Percentiles rank a stretch among this genome's conserved stretches.
These are phyloP conservation scores for Jatropha podagrica DNA, from an alignment of 441 rosid genomes.

Conservation along the genomic window DNA sequence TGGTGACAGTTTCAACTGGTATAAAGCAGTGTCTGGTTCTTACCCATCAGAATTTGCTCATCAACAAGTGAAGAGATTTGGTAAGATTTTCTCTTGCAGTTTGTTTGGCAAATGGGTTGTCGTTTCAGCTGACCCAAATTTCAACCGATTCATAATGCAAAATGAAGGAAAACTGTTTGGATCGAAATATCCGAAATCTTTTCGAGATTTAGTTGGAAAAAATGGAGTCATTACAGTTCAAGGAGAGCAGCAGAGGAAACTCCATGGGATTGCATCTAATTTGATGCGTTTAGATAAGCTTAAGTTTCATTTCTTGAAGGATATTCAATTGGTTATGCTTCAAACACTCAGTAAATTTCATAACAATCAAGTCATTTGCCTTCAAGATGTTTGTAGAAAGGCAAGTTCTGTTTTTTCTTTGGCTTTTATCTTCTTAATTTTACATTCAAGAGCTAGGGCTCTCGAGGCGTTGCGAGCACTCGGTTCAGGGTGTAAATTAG, in stretches of 20 bases:
- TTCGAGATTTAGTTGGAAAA: conserved; percentile 76
- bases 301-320: conserved; percentile 55
- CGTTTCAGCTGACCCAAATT: conserved; percentile 66
- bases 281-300: conserved; percentile 76
- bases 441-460: no score
- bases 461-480: no score
- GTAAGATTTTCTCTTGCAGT: conserved; percentile 75
- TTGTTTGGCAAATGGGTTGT: conserved; percentile 71
- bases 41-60: conserved; percentile 70
- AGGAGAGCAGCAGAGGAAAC: conserved; percentile 70
- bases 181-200: conserved; percentile 84
- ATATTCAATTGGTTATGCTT: conserved; percentile 57
- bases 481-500: no score
- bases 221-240: conserved; percentile 82
- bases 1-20: conserved; percentile 75
- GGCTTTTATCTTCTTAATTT: no score
- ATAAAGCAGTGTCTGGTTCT: conserved; percentile 66
- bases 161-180: conserved; percentile 78
- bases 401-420: conserved; percentile 13
- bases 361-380: conserved; percentile 50
- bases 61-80: conserved; percentile 55
- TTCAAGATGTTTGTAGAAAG: conserved; percentile 86
- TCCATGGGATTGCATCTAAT: conserved; percentile 74
- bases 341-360: conserved; percentile 40
- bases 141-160: conserved; percentile 70